Conservation (phyloP, 495 filamentous ascomycete genomes). For the Xylaria acuta region DNA sequence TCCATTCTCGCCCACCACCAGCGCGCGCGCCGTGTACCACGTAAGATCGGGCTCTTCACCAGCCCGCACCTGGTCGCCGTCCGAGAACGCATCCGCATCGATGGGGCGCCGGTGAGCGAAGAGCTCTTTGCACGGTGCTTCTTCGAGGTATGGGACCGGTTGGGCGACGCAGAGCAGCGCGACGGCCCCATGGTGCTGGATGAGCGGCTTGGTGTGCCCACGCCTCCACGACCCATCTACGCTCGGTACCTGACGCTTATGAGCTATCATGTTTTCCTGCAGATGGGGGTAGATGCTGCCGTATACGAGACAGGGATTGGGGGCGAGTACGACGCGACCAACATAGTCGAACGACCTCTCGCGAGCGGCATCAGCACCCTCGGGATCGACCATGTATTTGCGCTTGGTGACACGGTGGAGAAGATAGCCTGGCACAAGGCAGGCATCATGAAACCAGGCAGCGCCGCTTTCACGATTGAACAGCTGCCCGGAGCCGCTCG, state of each 20-base stretch:
- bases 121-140: conserved; percentile 82
- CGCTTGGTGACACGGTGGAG: conserved; percentile 83
- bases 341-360: conserved; percentile 78
- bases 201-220: conserved; percentile 40
- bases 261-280: conserved; percentile 85
- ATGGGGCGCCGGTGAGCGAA: conserved; percentile 75
- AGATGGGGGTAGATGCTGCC: conserved; percentile 79
- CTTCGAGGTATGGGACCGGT: conserved; percentile 85
- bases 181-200: conserved; percentile 35
- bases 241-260: conserved; percentile 90
- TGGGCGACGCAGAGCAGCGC: conserved; percentile 54
- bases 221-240: conserved; percentile 75
- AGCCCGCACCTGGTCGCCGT: conserved; percentile 89
- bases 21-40: conserved; percentile 40
- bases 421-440: conserved; percentile 98
- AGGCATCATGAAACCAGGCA: conserved; percentile 82
- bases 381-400: conserved; percentile 84
- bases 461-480: conserved; percentile 74
- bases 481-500: conserved; percentile 70
- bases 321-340: conserved; percentile 92
- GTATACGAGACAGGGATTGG: conserved; percentile 94
- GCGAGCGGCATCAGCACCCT: conserved; percentile 81
- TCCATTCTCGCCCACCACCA: conserved; percentile 57
- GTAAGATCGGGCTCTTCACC: conserved; percentile 81
- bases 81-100: conserved; percentile 85